Conservation (phyloP, 139 green algal species). For the Ulvella scutata region DNA sequence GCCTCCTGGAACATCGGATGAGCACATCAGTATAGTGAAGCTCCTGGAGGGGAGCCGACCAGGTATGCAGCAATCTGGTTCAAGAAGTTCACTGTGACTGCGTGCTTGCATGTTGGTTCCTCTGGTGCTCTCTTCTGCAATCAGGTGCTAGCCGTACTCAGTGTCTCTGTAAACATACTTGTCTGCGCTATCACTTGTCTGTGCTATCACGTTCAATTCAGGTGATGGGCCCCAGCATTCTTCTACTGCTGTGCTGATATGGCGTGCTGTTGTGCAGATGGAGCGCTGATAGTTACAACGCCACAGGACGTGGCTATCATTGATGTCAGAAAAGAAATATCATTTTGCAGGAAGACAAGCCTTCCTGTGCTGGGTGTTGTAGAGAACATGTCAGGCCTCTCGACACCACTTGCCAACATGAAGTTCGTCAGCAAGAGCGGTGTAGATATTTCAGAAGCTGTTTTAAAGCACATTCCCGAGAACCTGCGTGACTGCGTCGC, state of each 20-base stretch:
- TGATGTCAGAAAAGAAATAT: slow-evolving; percentile 95
- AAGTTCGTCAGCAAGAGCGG: slow-evolving; percentile 27
- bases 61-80: neutral
- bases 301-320: slow-evolving; percentile 90
- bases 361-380: slow-evolving; percentile 83
- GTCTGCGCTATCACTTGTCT: too few species aligned
- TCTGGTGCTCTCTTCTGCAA: neutral
- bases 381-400: slow-evolving; percentile 90
- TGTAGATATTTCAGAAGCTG: slow-evolving; percentile 23
- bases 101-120: neutral
- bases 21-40: slow-evolving; percentile 96
- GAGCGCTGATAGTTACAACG: slow-evolving; percentile 63
- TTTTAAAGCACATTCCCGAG: slow-evolving; percentile 15
- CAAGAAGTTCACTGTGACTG: neutral
- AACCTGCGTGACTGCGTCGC: neutral
- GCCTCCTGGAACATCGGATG: slow-evolving; percentile 87
- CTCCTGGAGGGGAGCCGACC: slow-evolving; percentile 21
- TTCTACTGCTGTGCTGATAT: too few species aligned
- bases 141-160: too few species aligned
- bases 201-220: too few species aligned
- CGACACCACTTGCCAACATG: slow-evolving; percentile 25
- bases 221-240: too few species aligned
- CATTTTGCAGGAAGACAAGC: slow-evolving; percentile 90
- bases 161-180: too few species aligned
- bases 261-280: slow-evolving; percentile 16